Evolutionary conservation across 1,284 basidiomycete genomes (phyloP), one percentile per base, ranked within the genome.

Genomic region (Apiotrichum montevideense): DNA sequence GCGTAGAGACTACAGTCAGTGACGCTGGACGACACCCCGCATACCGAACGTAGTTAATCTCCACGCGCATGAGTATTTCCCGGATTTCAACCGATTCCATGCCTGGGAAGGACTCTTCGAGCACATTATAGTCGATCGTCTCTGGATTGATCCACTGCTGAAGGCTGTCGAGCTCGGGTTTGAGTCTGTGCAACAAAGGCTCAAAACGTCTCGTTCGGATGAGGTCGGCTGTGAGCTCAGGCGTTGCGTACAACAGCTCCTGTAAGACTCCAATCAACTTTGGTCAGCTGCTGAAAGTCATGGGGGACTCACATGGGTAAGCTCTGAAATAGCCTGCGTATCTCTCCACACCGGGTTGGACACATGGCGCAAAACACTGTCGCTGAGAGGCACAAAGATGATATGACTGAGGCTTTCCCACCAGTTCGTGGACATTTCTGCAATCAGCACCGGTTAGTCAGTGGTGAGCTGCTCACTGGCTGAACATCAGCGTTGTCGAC

Each of bases 381-480:
- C 13, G 15, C 48, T 40, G 1, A 10, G 35, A 13, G 35, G 35
- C 8, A 35, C 48, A 13, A 48, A 52, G 3, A 48, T 59, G 35
- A 56, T 32, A 21, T 41, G 35, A 29, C 49, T 39, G 11, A 55
- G 29, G 2, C n/a, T 40, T 14, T 64, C 56, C 63, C 63, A 64
- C 60, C 60, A 64, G n/a, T 46, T 48, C 37, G 61, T 62, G 1
- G 63, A 59, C 63, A 64, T 64, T 46, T 64, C 55, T 56, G 34
- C 29, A 3, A 29, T 29, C 29, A 29, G 29, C 29, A 29, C 29
- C 29, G 3, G 29, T 29, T 29, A 29, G 29, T 29, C 3, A 29
- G 29, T 29, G 29, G 29, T 29, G 29, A 29, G 29, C 29, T 29
- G 29, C 29, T 29, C 29, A 29, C 29, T 29, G 29, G 29, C 29